Conservation (phyloP, 2,329 filamentous ascomycete species). For the Hyphodiscus sp. region DNA sequence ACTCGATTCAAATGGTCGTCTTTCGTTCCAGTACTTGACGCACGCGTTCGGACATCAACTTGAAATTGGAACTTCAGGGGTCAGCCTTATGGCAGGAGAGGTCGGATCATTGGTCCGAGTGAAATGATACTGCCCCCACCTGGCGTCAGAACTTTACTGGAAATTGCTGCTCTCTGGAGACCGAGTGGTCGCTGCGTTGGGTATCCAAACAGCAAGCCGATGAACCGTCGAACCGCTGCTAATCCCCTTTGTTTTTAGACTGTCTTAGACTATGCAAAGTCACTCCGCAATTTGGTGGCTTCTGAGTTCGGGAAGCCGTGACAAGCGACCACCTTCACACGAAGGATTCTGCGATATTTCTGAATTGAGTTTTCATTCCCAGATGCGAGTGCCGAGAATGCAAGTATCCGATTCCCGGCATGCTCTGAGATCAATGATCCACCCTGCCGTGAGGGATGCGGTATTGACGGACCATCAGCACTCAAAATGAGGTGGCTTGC, state of each 20-base stretch:
- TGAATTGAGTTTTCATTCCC: background rate
- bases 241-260: background rate
- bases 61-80: constrained; percentile 8
- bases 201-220: background rate
- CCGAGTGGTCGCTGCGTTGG: background rate
- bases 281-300: background rate
- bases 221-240: background rate
- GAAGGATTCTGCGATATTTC: background rate
- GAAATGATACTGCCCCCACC: constrained; percentile 10
- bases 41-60: constrained; percentile 22
- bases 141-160: constrained; percentile 17
- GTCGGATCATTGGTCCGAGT: constrained; percentile 10
- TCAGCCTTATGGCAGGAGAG: constrained; percentile 22
- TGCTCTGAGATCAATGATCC: background rate
- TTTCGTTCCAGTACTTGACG: constrained; percentile 3
- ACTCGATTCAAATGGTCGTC: background rate
- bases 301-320: background rate
- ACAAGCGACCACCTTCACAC: background rate
- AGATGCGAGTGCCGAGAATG: background rate
- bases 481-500: constrained; percentile 6
- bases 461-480: constrained; percentile 4
- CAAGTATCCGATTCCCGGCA: background rate
- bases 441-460: background rate
- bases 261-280: background rate
- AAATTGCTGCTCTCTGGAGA: background rate